Base-by-base conservation (phyloP, 176 grass and related monocot genomes). In the Secale cereale region DNA sequence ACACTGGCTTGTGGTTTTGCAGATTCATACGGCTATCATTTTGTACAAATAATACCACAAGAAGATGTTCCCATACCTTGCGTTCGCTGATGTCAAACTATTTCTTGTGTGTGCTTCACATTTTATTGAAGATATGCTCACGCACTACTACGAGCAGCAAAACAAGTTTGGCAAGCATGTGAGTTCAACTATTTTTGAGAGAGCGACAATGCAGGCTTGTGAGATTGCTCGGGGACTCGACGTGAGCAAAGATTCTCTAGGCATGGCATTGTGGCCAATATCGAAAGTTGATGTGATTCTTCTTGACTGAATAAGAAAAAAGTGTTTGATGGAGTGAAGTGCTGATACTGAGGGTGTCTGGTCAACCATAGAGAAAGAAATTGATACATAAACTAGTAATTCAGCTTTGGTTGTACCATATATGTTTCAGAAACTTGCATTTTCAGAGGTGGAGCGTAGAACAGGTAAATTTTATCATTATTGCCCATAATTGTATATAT, bases 11-110 rank as follows among this genome's bases (percentile, higher is more conserved):
- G 16, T 61, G 3, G 45, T n/a, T 80, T 71, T 72, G 73, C 88
- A 97, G 95, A 66, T 97, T 73, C 95, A 93, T 50, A 72, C 89
- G 31, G 20, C 88, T 61, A 92, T 77, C 93, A n/a, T n/a, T n/a
- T n/a, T n/a, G n/a, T n/a, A n/a, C n/a, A n/a, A n/a, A n/a, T n/a
- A n/a, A n/a, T n/a, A 93, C 82, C 87, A 97, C 50, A 65, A 89
- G 13, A 97, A 90, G 57, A 79, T 86, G 60, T 88, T 60, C 39
- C 92, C 79, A 1, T 32, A 86, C 9, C 83, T 93, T 39, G 84
- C 69, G 15, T 91, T 91, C 67, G 81, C 80, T 22, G 52, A 62
- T 56, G 36, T 74, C 31, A 59, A 84, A 29, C 71, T 82, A 16
- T 91, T 93, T 29, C 80, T 77, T 79, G 45, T 33, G 48, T 59